A percentile compares a stretch with the other conserved stretches of the same genome.
Conservation (phyloP, 768 basidiomycete genomes). For the Austroboletus eburneus region DNA sequence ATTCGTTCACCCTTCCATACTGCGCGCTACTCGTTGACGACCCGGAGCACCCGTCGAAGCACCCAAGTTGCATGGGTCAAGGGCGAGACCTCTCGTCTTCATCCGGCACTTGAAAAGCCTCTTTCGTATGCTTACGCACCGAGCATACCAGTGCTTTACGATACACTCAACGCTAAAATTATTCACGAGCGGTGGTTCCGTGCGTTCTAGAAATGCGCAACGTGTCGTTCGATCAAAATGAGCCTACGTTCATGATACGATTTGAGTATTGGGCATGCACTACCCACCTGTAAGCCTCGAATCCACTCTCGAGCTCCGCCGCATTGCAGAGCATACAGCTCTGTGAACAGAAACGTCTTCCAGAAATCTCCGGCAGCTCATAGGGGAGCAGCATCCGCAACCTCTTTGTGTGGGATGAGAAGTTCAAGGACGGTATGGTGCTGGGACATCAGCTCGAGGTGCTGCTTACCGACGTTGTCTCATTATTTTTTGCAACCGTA, state of each 20-base stretch:
- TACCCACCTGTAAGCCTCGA: slow-evolving; percentile 21
- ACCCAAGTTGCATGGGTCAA: slow-evolving; percentile 22
- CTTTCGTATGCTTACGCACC: slow-evolving; percentile 15
- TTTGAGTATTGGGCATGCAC: slow-evolving; percentile 19
- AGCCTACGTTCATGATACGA: slow-evolving; percentile 6
- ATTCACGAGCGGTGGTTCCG: slow-evolving; percentile 3
- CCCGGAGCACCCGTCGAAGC: slow-evolving; percentile 5
- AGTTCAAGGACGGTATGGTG: slow-evolving; percentile 8
- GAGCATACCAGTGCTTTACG: slow-evolving; percentile 18
- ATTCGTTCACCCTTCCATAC: slow-evolving; percentile 22
- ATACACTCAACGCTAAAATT: slow-evolving; percentile 11
- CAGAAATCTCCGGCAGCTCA: slow-evolving; percentile 21
- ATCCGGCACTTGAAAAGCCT: slow-evolving; percentile 13
- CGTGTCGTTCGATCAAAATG: slow-evolving; percentile 20
- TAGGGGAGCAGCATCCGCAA: slow-evolving; percentile 21
- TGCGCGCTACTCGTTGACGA: slow-evolving; percentile 12
- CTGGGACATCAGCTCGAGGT: slow-evolving; percentile 9
- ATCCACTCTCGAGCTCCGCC: slow-evolving; percentile 12
- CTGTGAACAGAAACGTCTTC: slow-evolving; percentile 8
- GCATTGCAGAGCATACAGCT: slow-evolving; percentile 21
- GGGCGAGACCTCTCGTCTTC: slow-evolving; percentile 19
- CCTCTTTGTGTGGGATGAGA: slow-evolving; percentile 20
- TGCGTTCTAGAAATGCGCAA: slow-evolving; percentile 23
- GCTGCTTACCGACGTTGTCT: slow-evolving; percentile 20
- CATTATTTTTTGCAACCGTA: slow-evolving; percentile 24